Evolutionary conservation across 192 early-diverging fungal species (phyloP).

Genomic region (Backusella circina): DNA sequence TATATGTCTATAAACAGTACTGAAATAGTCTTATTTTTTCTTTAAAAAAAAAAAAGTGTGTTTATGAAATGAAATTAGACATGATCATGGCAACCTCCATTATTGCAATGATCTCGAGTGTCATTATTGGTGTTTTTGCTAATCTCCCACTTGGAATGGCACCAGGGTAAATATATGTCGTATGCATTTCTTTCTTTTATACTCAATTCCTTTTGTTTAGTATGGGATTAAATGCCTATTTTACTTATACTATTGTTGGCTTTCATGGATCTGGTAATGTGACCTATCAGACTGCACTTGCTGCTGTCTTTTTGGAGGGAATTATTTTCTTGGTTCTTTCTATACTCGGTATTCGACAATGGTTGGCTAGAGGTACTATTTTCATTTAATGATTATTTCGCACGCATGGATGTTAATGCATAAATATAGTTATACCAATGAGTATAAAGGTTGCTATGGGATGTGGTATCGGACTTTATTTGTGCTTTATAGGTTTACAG

Average conservation of each 20-base stretch:
- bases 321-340: conserved; percentile 74
- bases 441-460: conserved; percentile 71
- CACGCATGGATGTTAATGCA: too few relatives aligned
- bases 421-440: conserved; percentile 52
- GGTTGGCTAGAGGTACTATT: conserved; percentile 57
- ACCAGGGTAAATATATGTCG: conserved; percentile 48
- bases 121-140: conserved; percentile 62
- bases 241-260: conserved; percentile 79
- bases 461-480: conserved; percentile 73
- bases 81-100: conserved; percentile 71
- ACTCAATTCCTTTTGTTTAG: too few relatives aligned
- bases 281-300: conserved; percentile 58
- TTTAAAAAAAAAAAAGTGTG: conserved; percentile 34
- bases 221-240: conserved; percentile 82
- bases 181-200: neutral
- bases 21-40: neutral
- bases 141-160: conserved; percentile 80
- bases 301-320: conserved; percentile 80
- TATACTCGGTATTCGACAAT: conserved; percentile 72
- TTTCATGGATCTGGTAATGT: conserved; percentile 68
- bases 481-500: conserved; percentile 77
- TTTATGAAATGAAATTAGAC: conserved; percentile 60
- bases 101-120: conserved; percentile 57
- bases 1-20: too few relatives aligned
- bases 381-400: too few relatives aligned